phyloP scores from a whole-genome alignment of 2,329 filamentous ascomycete genomes.

The Colletotrichum sp. region DNA sequence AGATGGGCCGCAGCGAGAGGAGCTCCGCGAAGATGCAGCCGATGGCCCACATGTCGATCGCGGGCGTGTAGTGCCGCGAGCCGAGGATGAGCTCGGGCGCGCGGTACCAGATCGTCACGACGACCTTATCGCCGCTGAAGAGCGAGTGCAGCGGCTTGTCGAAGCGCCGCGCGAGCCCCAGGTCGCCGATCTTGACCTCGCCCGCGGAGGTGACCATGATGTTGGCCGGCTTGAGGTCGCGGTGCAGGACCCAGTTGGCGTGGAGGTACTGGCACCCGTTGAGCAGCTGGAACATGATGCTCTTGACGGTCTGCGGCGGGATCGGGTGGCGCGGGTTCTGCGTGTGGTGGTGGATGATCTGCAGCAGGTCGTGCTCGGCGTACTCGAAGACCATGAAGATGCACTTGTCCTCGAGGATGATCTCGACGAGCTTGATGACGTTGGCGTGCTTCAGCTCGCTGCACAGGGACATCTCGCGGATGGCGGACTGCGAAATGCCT shows the following conservation, averaged over 20 bases:
- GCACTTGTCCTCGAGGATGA: conserved; percentile 97
- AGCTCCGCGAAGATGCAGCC: conserved; percentile 98
- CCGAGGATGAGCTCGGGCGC: conserved; percentile 93
- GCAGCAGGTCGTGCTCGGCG: conserved; percentile 93
- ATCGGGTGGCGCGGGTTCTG: conserved; percentile 88
- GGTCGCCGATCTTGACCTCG: conserved; percentile 92
- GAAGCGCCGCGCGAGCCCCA: conserved; percentile 90
- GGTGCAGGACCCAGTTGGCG: conserved; percentile 95
- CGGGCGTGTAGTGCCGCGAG: conserved; percentile 93
- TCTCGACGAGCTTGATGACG: conserved; percentile 89
- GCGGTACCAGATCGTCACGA: conserved; percentile 99
- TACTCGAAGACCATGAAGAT: conserved; percentile 99
- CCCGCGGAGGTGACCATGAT: conserved; percentile 96
- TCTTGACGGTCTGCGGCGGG: conserved; percentile 86
- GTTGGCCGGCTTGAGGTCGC: conserved; percentile 96
- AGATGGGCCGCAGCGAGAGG: conserved; percentile 88
- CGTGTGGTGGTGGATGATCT: conserved; percentile 98
- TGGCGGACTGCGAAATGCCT: conserved; percentile 95
- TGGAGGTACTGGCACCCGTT: conserved; percentile 96
- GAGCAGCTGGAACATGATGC: conserved; percentile 93
- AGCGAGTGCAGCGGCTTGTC: conserved; percentile 92
- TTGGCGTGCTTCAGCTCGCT: conserved; percentile 89
- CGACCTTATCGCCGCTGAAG: conserved; percentile 95
- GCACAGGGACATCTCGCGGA: conserved; percentile 96
- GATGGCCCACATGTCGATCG: conserved; percentile 96